Evolutionary conservation across 306 rosid genomes (phyloP).

Genomic region (Quillaja saponaria): DNA sequence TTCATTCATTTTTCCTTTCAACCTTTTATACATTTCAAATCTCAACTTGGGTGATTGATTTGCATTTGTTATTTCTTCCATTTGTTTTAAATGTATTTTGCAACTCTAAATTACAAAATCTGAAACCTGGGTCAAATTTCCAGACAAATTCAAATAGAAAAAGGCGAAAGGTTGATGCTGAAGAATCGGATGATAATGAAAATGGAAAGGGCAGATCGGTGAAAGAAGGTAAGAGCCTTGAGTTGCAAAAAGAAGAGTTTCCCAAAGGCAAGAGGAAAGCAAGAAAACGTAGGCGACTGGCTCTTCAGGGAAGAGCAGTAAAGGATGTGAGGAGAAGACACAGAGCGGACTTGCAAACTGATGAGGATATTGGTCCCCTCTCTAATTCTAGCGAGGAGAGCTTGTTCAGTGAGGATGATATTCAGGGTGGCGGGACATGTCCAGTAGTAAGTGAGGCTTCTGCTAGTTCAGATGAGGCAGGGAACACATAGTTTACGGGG

Average conservation of each 20-base stretch:
- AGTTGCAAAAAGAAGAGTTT: constrained; percentile 75
- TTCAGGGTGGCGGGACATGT: constrained; percentile 53
- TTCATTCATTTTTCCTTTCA: neutral
- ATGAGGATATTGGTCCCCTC: constrained; percentile 64
- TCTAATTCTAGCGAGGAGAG: constrained; percentile 83
- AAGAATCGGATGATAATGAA: constrained; percentile 87
- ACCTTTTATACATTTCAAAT: neutral
- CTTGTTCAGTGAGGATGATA: constrained; percentile 74
- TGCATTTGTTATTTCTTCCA: constrained; percentile 1
- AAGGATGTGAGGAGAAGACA: constrained; percentile 75
- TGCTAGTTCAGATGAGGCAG: constrained; percentile 72
- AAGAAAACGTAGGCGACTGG: constrained; percentile 84
- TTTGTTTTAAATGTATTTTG: constrained; percentile 6
- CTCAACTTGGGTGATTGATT: no score
- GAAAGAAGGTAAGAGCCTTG: constrained; percentile 78
- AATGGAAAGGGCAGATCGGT: constrained; percentile 53
- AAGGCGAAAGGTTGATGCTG: constrained; percentile 80
- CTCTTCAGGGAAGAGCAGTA: constrained; percentile 88
- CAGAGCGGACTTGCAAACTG: constrained; percentile 52
- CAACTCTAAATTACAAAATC: constrained; percentile 28
- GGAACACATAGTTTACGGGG: constrained; percentile 38
- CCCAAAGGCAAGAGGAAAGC: constrained; percentile 97
- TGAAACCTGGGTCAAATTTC: constrained; percentile 27
- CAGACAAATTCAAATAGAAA: constrained; percentile 88
- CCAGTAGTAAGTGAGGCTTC: constrained; percentile 64